Base-by-base conservation (phyloP, 2,329 filamentous ascomycete species). In the Xylaria sp. region DNA sequence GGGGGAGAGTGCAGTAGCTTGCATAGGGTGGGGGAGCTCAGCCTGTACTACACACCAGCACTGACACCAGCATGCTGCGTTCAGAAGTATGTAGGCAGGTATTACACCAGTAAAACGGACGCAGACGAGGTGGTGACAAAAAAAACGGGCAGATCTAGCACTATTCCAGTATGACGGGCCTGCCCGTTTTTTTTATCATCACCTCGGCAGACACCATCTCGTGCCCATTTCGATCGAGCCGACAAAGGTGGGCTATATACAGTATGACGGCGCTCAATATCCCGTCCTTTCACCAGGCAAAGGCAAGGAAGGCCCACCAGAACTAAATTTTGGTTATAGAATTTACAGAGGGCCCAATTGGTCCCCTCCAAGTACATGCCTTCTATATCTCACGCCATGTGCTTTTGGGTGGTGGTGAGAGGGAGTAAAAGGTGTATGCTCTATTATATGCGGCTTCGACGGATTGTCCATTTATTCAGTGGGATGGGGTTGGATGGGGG, bases 1-100 rank as follows among this genome's bases (percentile, higher is more conserved):
- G 63, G 67, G 67, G 67, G 57, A 60, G 46, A 57, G 58, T 63
- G 63, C 57, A 66, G 63, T 66, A 69, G 63, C 61, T 55, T 69
- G 58, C 63, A 50, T 48, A 54, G 6, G 20, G 61, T 60, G 56
- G 66, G 65, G 41, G 61, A 41, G 41, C 54, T 63, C 25, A 41
- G 57, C 54, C 59, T 48, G 61, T 63, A 12, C 23, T 52, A 52
- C 50, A 28, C 50, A 50, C 50, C 15, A 52, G 50, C 50, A 18
- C 50, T 52, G 50, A 52, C 50, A 52, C 50, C 50, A 52, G 25
- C 28, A 28, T 28, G 5, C 28, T 28, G 28, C 28, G 28, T 28
- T 28, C 28, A 28, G 28, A 28, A 37, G 7, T 23, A 18, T 25
- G 23, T 25, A 25, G 15, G 20, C 1, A 51, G 15, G 20, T 7